Conservation (phyloP, 345 rosid species). For the Leavenworthia alabamica region DNA sequence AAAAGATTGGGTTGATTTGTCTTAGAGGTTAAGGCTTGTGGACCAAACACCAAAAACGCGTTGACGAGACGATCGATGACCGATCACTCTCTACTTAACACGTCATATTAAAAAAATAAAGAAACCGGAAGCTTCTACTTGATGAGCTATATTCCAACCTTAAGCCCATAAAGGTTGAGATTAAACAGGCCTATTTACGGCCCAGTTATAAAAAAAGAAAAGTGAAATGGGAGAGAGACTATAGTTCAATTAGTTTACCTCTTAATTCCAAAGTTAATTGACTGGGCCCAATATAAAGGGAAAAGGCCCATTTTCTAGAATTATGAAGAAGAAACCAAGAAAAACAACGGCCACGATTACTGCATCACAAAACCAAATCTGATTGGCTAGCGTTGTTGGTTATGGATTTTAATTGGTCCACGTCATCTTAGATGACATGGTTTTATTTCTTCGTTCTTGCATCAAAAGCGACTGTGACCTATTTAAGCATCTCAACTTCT, state of each 20-base stretch:
- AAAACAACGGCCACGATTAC: conserved; percentile 18
- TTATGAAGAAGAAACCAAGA: background rate
- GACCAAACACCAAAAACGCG: conserved; percentile 23
- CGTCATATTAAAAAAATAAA: too few relatives aligned
- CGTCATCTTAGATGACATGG: conserved; percentile 17
- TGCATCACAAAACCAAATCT: conserved; percentile 17
- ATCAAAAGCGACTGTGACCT: conserved; percentile 12
- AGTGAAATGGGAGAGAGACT: background rate
- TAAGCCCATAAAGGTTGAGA: background rate
- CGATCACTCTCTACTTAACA: background rate
- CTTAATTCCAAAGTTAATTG: conserved; percentile 54
- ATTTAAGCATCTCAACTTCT: background rate
- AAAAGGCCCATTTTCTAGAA: conserved; percentile 15
- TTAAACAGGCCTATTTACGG: background rate
- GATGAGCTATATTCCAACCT: background rate
- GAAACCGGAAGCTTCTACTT: conserved; percentile 20
- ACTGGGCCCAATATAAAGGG: too few relatives aligned
- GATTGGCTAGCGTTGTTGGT: conserved; percentile 16
- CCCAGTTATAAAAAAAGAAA: background rate
- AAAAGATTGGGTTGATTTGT: conserved; percentile 6
- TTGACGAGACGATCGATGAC: conserved; percentile 10
- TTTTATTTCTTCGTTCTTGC: background rate
- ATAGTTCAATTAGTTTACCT: background rate
- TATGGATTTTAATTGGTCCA: too few relatives aligned
- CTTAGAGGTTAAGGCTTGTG: conserved; percentile 31